Base-by-base conservation (phyloP, 2,329 filamentous ascomycete genomes). In the Metarhizium anisopliae region DNA sequence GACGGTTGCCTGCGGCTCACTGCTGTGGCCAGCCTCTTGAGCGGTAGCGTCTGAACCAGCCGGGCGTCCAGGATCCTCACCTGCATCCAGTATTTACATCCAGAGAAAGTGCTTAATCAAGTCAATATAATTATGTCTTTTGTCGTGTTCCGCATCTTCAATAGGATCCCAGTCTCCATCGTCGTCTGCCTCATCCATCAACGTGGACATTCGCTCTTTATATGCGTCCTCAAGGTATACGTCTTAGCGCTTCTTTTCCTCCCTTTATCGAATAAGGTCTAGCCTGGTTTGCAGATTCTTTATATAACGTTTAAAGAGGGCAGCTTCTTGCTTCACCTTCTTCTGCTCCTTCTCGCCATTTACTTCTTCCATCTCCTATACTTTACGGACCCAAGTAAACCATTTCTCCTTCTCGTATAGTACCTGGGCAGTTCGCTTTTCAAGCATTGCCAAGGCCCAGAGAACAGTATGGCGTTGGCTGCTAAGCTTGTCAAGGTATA, bases 101-200 rank as follows among this genome's bases (percentile, higher is more conserved):
- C 64, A 67, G 6, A 67, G 60, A 16, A 66, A 67, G 32, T 67
- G 61, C 50, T 60, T 65, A 42, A 67, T 66, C 57, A 67, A 50
- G 11, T 66, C 64, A 32, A 67, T 61, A 49, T 63, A 67, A 4
- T 58, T 60, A 20, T 64, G 32, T 16, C 65, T 59, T 38, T 61
- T 62, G 20, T 64, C 57, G 18, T 61, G 25, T 2, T 61, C 59
- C 50, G 63, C 49, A 14, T 66, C 64, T 45, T 66, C 57, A 6
- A 67, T 66, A 2, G 64, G 65, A 52, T 67, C 65, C 63, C 63
- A 67, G 0, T 58, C 58, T 18, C 61, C 63, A 0, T 63, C 62
- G n/a, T 58, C 60, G 1, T 66, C 60, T 0, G 54, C 30, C 4
- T 61, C 60, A 7, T 61, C 59, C 25, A 40, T 58, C 3, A 56